phyloP scores from a whole-genome alignment of 106 monocot species.

The Dendrobium huoshanense region DNA sequence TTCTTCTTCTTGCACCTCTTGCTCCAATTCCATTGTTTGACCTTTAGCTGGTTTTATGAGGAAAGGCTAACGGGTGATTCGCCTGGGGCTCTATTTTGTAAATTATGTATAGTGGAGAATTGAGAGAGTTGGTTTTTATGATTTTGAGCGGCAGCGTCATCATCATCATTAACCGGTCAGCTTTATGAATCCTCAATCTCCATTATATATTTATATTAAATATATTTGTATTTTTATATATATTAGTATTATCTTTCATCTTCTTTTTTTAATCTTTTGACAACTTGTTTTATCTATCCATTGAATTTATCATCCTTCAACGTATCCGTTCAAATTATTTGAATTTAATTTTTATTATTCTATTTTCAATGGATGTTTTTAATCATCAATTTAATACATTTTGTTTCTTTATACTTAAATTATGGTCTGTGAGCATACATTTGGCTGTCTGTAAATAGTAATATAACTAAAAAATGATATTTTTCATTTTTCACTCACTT shows the following conservation, averaged over 20 bases:
- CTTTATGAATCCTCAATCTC: neutral
- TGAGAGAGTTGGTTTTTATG: slow-evolving; percentile 3
- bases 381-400: no score
- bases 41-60: neutral
- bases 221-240: neutral
- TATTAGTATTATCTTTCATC: neutral
- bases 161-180: slow-evolving; percentile 1
- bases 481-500: no score
- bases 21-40: neutral
- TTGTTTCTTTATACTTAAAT: no score
- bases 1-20: neutral
- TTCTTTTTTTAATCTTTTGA: neutral
- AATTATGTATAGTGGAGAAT: neutral
- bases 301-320: no score
- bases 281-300: neutral
- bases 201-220: neutral
- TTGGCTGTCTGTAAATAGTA: no score
- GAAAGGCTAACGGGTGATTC: neutral
- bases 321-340: no score
- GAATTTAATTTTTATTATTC: no score
- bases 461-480: no score
- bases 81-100: neutral
- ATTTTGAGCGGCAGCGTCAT: neutral
- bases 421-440: no score
- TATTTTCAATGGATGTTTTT: no score